Conservation (phyloP, 345 rosid species). For the Mallotus nudiflorus region DNA sequence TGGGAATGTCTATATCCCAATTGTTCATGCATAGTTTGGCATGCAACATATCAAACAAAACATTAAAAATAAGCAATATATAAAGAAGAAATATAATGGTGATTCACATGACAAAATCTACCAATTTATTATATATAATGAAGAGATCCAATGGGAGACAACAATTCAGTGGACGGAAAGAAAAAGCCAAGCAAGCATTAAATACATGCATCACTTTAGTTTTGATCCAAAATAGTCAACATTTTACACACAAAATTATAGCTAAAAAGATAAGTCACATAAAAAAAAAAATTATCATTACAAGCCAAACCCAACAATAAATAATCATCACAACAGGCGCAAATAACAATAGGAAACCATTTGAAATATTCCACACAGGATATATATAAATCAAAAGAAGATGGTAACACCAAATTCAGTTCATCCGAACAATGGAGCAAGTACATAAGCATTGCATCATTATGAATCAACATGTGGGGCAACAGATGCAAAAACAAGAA, state of each 20-base stretch:
- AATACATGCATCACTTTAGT: slow-evolving; percentile 18
- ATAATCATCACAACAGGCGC: slow-evolving; percentile 16
- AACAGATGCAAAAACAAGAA: slow-evolving; percentile 8
- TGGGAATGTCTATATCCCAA: slow-evolving; percentile 4
- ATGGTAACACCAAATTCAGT: background rate
- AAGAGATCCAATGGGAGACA: slow-evolving; percentile 22
- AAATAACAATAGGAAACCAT: background rate
- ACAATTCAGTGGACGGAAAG: slow-evolving; percentile 28
- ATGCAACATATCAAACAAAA: slow-evolving; percentile 15
- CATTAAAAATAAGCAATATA: slow-evolving; percentile 6
- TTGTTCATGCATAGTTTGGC: background rate
- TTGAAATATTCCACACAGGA: slow-evolving; percentile 20
- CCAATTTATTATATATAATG: background rate
- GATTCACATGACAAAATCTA: slow-evolving; percentile 27
- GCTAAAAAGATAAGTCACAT: slow-evolving; percentile 22
- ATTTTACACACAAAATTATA: slow-evolving; percentile 20
- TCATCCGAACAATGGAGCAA: background rate
- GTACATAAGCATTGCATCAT: slow-evolving; percentile 2
- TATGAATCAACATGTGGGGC: slow-evolving; percentile 8
- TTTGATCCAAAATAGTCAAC: slow-evolving; percentile 26
- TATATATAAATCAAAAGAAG: background rate
- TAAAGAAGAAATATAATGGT: slow-evolving; percentile 3
- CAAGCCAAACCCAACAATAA: slow-evolving; percentile 24
- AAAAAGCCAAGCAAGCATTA: slow-evolving; percentile 17
- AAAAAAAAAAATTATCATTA: slow-evolving; percentile 14